phyloP scores from a whole-genome alignment of 106 monocot genomes.

The Dendrobium chrysotoxum region DNA sequence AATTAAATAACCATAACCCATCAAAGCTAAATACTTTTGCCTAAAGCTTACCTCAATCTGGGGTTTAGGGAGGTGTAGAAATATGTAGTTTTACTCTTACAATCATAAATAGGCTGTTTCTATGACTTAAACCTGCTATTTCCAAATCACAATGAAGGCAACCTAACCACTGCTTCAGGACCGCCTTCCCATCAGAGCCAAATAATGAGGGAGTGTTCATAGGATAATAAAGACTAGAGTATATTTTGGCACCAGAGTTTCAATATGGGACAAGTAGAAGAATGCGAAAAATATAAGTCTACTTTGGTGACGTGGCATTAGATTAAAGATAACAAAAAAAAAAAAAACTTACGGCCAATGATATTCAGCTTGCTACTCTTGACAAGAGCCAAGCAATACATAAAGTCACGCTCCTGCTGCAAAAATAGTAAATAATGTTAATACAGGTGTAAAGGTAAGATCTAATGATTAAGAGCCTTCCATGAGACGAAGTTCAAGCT shows the following conservation, averaged over 20 bases:
- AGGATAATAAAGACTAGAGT: not conserved
- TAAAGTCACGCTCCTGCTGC: constrained; percentile 29
- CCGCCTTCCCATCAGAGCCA: too few relatives aligned
- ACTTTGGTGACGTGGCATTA: too few relatives aligned
- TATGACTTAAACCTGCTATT: too few relatives aligned
- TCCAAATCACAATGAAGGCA: too few relatives aligned
- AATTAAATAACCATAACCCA: too few relatives aligned
- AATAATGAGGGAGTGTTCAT: not conserved
- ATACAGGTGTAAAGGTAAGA: not conserved
- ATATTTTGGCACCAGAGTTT: not conserved
- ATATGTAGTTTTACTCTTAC: too few relatives aligned
- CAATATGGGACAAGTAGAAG: not conserved
- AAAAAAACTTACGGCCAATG: constrained; percentile 74
- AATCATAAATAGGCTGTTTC: too few relatives aligned
- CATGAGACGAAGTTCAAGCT: not conserved
- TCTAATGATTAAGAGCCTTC: not conserved
- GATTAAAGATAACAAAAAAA: not conserved
- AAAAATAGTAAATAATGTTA: constrained; percentile 3
- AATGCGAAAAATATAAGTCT: not conserved
- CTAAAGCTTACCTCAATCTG: too few relatives aligned
- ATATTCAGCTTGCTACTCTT: constrained; percentile 63
- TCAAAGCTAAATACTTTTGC: too few relatives aligned
- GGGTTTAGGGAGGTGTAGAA: too few relatives aligned
- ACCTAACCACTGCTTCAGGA: too few relatives aligned
- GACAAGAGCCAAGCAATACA: constrained; percentile 74